These are phyloP conservation scores for Pterula multifida DNA, from an alignment of 1,284 basidiomycete genomes.

Conservation along the genomic window DNA sequence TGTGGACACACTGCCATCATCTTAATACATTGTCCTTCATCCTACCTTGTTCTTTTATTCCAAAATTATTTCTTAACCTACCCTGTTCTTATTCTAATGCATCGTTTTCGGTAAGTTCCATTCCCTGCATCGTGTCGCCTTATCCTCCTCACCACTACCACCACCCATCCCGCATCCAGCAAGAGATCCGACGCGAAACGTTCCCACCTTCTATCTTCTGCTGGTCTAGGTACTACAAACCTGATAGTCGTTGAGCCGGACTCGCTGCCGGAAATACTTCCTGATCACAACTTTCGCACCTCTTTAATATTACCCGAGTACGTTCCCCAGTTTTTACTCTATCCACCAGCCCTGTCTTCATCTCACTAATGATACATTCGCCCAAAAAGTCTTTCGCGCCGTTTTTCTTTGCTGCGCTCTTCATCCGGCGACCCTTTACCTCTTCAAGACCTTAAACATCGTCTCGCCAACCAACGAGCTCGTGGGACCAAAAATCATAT, in stretches of 20 bases:
- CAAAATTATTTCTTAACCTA: background rate
- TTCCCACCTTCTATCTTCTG: slow-evolving; percentile 17
- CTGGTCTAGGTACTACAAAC: slow-evolving; percentile 10
- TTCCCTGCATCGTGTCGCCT: slow-evolving; percentile 9
- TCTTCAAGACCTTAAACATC: slow-evolving; percentile 48
- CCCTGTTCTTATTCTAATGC: slow-evolving; percentile 28
- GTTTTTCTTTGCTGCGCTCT: slow-evolving; percentile 65
- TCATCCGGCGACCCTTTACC: slow-evolving; percentile 50
- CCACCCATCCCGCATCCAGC: slow-evolving; percentile 22
- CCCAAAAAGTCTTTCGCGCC: slow-evolving; percentile 51
- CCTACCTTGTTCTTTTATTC: background rate
- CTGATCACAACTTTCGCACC: slow-evolving; percentile 65
- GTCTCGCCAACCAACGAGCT: slow-evolving; percentile 64
- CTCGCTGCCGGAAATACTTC: slow-evolving; percentile 43
- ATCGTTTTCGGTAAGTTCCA: slow-evolving; percentile 65
- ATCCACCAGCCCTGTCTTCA: slow-evolving; percentile 10
- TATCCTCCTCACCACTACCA: slow-evolving; percentile 12
- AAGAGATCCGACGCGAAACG: slow-evolving; percentile 60
- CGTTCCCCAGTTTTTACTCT: slow-evolving; percentile 25
- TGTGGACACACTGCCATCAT: background rate
- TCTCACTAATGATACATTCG: slow-evolving; percentile 7
- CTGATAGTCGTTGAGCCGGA: slow-evolving; percentile 16
- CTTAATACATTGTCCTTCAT: background rate
- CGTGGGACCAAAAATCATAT: slow-evolving; percentile 54
- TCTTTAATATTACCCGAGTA: slow-evolving; percentile 75